A percentile compares a stretch with the other conserved stretches of the same genome.
Conservation (phyloP, 805 yeast species). For the Nakazawaea molendinolei region DNA sequence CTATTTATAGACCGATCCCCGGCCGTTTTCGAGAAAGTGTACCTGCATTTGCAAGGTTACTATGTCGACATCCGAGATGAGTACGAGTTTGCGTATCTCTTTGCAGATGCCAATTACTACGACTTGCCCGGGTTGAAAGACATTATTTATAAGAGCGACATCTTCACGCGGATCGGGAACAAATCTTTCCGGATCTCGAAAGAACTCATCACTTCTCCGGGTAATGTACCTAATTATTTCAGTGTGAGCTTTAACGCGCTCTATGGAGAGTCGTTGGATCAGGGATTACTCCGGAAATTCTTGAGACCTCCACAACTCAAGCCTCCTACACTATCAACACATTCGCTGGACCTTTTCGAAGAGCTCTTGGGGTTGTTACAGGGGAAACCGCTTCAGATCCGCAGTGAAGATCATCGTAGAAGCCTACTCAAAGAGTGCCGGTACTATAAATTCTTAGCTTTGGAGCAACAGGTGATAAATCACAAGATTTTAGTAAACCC, state of each 20-base stretch:
- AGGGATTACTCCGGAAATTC: slow-evolving; percentile 34
- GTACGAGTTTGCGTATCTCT: slow-evolving; percentile 52
- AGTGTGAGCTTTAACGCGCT: slow-evolving; percentile 51
- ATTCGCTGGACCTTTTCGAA: slow-evolving; percentile 48
- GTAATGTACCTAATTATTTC: slow-evolving; percentile 76
- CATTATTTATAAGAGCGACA: slow-evolving; percentile 44
- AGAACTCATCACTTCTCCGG: slow-evolving; percentile 45
- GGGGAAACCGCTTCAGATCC: slow-evolving; percentile 45
- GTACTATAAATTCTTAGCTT: slow-evolving; percentile 67
- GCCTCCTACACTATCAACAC: slow-evolving; percentile 43
- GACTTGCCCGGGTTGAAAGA: slow-evolving; percentile 50
- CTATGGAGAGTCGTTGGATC: slow-evolving; percentile 35
- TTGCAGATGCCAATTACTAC: slow-evolving; percentile 69
- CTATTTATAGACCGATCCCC: slow-evolving; percentile 74
- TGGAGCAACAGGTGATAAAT: slow-evolving; percentile 65
- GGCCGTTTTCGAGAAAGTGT: slow-evolving; percentile 56
- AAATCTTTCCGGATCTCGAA: slow-evolving; percentile 53
- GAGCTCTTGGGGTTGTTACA: slow-evolving; percentile 49
- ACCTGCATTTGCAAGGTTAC: slow-evolving; percentile 77
- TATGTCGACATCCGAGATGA: slow-evolving; percentile 54
- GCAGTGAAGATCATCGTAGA: slow-evolving; percentile 47
- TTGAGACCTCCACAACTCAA: slow-evolving; percentile 76
- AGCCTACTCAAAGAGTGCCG: slow-evolving; percentile 62
- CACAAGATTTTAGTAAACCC: slow-evolving; percentile 48
- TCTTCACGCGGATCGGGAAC: slow-evolving; percentile 54